Evolutionary conservation across 1,284 basidiomycete species (phyloP), one percentile per base, ranked within the genome.

Genomic region (Pseudozyma hubeiensis): DNA sequence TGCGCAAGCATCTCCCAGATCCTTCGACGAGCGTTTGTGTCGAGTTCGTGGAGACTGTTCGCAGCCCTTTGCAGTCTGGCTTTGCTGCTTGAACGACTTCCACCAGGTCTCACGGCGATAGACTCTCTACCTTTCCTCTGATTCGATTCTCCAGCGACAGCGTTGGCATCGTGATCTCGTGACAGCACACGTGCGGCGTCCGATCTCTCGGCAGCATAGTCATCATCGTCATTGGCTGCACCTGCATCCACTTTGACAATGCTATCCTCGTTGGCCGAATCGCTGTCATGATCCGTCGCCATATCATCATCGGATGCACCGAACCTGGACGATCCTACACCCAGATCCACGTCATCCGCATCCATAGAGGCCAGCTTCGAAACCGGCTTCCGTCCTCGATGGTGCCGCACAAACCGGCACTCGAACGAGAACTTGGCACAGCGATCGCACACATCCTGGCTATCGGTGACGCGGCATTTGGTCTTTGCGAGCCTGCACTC

Each of bases 1-100:
- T 65, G 62, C 3, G 71, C 64, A 1, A 74, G 59, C 65, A 74
- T 74, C 45, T 74, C 71, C 71, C 71, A 74, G 45, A 74, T 74
- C 34, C 71, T 57, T 0, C 71, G 53, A 17, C 71, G 49, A 4
- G 71, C 71, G 19, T 34, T 60, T 6, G 55, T 65, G 33, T 68
- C 71, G 43, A 74, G 65, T 50, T 74, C 71, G 46, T 73, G 49
- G 13, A 73, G 52, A 33, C 17, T 60, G 29, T 63, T 63, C 7
- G 54, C 45, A 17, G 29, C 49, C 13, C 63, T 47, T 4, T 61
- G 62, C 33, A 48, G 4, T 49, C 69, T 63, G n/a, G 58, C 52
- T 43, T 57, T 65, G 60, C 69, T 72, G 30, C 57, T 46, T 10
- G 68, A 63, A 35, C 68, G 54, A 14, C 59, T 61, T 5, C 37